These are phyloP conservation scores for Vigna nakashimae DNA, from an alignment of 306 rosid genomes.

Conservation along the genomic window DNA sequence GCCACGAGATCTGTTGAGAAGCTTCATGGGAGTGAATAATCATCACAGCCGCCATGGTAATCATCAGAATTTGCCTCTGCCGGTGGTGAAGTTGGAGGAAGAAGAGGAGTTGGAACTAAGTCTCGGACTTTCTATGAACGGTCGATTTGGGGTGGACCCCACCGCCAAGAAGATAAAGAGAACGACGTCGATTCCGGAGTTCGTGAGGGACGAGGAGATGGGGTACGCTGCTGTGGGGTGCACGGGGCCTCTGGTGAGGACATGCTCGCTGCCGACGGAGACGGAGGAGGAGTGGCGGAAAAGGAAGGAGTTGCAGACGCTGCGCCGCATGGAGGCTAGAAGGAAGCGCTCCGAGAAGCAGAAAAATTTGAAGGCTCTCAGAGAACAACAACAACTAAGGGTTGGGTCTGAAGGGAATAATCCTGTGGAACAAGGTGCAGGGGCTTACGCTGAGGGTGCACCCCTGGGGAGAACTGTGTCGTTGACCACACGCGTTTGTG, in stretches of 20 bases:
- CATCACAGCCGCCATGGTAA: neutral
- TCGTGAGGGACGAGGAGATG: constrained; percentile 40
- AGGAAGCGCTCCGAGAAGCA: constrained; percentile 78
- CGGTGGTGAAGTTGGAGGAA: constrained; percentile 38
- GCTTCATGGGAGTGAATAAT: constrained; percentile 45
- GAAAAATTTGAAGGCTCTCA: constrained; percentile 53
- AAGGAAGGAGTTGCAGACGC: constrained; percentile 81
- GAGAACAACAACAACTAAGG: constrained; percentile 47
- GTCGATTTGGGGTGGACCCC: constrained; percentile 84
- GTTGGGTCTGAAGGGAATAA: constrained; percentile 35
- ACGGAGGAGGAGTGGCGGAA: constrained; percentile 71
- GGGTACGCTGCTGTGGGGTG: constrained; percentile 21
- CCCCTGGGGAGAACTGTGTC: constrained; percentile 43
- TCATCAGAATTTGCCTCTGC: constrained; percentile 19
- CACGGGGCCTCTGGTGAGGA: constrained; percentile 50
- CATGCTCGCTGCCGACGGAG: constrained; percentile 76
- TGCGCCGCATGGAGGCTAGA: constrained; percentile 77
- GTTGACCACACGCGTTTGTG: constrained; percentile 41
- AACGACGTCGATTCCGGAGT: constrained; percentile 67
- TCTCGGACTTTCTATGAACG: constrained; percentile 82
- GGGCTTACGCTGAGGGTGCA: constrained; percentile 27
- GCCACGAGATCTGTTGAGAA: constrained; percentile 58
- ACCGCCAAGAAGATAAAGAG: constrained; percentile 60
- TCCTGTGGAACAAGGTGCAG: constrained; percentile 46
- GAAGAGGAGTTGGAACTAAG: constrained; percentile 64